phyloP scores from a whole-genome alignment of 441 rosid species.

The Populus tomentosa region DNA sequence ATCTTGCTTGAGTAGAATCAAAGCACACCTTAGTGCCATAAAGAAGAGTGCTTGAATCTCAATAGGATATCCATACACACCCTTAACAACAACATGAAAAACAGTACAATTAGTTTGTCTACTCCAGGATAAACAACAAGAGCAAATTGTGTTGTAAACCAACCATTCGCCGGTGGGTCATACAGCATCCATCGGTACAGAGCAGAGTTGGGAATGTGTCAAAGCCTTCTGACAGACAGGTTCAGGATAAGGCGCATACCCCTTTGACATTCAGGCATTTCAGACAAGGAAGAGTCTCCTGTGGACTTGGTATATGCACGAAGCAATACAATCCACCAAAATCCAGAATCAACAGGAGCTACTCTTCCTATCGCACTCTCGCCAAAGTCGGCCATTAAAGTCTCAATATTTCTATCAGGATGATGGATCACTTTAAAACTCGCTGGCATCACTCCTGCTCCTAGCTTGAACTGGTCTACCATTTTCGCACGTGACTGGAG shows the following conservation, averaged over 20 bases:
- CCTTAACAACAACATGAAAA: conserved; percentile 29
- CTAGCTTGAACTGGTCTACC: conserved; percentile 74
- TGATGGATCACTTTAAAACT: conserved; percentile 79
- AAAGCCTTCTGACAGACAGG: conserved; percentile 67
- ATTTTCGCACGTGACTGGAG: conserved; percentile 83
- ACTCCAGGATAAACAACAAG: background rate
- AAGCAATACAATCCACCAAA: conserved; percentile 91
- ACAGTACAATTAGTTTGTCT: background rate
- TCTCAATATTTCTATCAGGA: conserved; percentile 63
- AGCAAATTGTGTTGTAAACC: conserved; percentile 17
- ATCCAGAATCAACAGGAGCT: conserved; percentile 86
- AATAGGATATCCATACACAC: conserved; percentile 81
- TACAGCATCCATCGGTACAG: conserved; percentile 84
- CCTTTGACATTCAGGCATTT: conserved; percentile 72
- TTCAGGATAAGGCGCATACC: conserved; percentile 75
- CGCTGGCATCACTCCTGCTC: conserved; percentile 89
- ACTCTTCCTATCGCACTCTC: conserved; percentile 90
- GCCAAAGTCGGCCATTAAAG: conserved; percentile 74
- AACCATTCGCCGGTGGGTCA: conserved; percentile 91
- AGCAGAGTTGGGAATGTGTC: conserved; percentile 82
- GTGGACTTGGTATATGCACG: conserved; percentile 88
- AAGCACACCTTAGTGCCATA: conserved; percentile 74
- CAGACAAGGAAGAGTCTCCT: conserved; percentile 65
- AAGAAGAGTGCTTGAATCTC: conserved; percentile 85
- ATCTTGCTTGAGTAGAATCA: conserved; percentile 61